These are phyloP conservation scores for Grosmannia serpens DNA, from an alignment of 2,329 filamentous ascomycete species.

Conservation along the genomic window DNA sequence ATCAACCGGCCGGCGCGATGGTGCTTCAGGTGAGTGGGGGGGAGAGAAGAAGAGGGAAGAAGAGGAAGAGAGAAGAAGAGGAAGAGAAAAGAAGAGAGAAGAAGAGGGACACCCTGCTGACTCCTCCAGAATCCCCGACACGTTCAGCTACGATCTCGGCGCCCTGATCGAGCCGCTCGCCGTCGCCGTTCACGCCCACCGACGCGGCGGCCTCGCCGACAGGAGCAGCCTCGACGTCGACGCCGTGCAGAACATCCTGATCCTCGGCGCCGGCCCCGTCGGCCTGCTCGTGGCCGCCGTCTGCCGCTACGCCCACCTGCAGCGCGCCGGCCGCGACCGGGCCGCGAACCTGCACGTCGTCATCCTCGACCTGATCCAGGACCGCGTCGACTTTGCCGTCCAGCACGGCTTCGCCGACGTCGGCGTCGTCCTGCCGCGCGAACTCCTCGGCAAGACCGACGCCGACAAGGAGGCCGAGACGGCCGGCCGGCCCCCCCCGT, in stretches of 20 bases:
- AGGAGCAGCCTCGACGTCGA: constrained; percentile 18
- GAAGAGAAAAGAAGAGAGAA: neutral
- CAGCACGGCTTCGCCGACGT: constrained; percentile 44
- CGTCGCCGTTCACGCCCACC: constrained; percentile 46
- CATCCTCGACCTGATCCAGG: constrained; percentile 44
- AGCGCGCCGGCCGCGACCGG: constrained; percentile 30
- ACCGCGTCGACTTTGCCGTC: constrained; percentile 46
- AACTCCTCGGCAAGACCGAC: constrained; percentile 35
- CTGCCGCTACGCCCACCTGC: constrained; percentile 13
- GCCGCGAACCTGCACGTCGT: constrained; percentile 24
- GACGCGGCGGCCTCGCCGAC: constrained; percentile 30
- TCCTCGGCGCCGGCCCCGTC: constrained; percentile 51
- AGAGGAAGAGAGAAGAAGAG: neutral
- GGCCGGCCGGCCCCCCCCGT: constrained; percentile 28
- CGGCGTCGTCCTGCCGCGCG: constrained; percentile 36
- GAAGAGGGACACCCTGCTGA: neutral
- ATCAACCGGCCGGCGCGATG: constrained; percentile 21
- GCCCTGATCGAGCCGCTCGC: constrained; percentile 49
- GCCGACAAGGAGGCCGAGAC: constrained; percentile 41
- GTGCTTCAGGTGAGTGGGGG: constrained; percentile 15
- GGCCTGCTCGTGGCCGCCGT: constrained; percentile 51
- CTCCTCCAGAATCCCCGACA: constrained; percentile 28
- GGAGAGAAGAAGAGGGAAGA: neutral
- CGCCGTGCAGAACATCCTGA: constrained; percentile 24
- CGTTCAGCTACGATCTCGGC: constrained; percentile 37